Conservation (phyloP, 441 rosid genomes). For the Pelargonium cotyledonis region DNA sequence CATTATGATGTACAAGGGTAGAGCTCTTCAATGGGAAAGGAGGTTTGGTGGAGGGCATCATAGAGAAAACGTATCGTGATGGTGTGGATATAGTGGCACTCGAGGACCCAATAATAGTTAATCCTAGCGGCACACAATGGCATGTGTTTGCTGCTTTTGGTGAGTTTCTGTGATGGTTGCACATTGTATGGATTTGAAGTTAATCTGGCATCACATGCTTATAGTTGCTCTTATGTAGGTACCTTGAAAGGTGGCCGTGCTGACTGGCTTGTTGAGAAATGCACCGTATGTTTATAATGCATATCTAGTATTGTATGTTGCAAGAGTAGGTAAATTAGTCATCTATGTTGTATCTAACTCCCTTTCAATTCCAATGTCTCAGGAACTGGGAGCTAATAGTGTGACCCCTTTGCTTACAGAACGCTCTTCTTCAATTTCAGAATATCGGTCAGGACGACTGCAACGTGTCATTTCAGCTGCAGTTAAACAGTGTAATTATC, state of each 20-base stretch:
- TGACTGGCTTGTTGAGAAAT: constrained; percentile 91
- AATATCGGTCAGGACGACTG: constrained; percentile 64
- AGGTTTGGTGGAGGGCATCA: constrained; percentile 56
- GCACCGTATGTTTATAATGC: constrained; percentile 47
- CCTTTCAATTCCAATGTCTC: constrained; percentile 9
- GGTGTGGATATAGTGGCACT: constrained; percentile 58
- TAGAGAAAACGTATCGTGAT: constrained; percentile 49
- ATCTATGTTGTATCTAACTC: not conserved
- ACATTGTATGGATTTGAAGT: not conserved
- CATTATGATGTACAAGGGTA: constrained; percentile 45
- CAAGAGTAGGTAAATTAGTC: not conserved
- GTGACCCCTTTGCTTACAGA: constrained; percentile 79
- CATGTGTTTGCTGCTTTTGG: constrained; percentile 85
- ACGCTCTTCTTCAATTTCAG: constrained; percentile 62
- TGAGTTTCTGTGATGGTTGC: constrained; percentile 20
- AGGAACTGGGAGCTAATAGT: constrained; percentile 83
- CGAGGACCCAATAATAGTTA: constrained; percentile 44
- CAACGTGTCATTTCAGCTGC: constrained; percentile 73
- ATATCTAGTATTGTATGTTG: not conserved
- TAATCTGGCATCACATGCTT: constrained; percentile 1
- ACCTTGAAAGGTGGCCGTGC: constrained; percentile 84
- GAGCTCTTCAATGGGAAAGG: constrained; percentile 93
- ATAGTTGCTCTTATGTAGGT: constrained; percentile 35
- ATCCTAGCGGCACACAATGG: constrained; percentile 57
- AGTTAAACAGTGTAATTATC: constrained; percentile 57